Evolutionary conservation across 192 early-diverging fungal genomes (phyloP).

Genomic region (Linnemannia zychae): DNA sequence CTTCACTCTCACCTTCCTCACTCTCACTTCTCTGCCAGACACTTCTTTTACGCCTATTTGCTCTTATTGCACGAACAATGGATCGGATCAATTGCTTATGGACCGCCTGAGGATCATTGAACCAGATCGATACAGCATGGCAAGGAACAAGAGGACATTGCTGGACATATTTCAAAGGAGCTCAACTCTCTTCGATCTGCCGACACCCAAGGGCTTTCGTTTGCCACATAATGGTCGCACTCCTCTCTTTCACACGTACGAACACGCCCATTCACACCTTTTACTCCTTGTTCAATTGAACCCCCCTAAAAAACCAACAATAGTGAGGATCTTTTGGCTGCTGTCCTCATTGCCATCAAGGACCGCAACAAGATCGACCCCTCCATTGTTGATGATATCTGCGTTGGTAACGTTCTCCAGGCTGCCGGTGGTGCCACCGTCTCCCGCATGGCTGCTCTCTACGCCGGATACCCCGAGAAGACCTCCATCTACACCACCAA

Average conservation of each 20-base stretch:
- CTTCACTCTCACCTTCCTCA: background rate
- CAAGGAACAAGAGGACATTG: background rate
- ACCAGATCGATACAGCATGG: background rate
- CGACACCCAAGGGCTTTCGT: background rate
- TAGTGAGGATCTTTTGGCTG: slow-evolving; percentile 81
- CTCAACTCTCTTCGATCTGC: background rate
- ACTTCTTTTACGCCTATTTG: background rate
- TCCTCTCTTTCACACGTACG: background rate
- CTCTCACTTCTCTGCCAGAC: background rate
- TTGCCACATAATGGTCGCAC: background rate
- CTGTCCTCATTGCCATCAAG: slow-evolving; percentile 79
- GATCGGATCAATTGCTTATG: background rate
- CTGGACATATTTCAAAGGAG: background rate
- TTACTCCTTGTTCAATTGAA: background rate
- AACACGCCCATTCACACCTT: background rate
- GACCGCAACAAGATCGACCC: slow-evolving; percentile 88
- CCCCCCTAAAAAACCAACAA: no score
- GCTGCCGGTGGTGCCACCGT: slow-evolving; percentile 91
- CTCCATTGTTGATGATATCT: slow-evolving; percentile 88
- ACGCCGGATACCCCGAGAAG: slow-evolving; percentile 89
- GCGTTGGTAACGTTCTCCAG: slow-evolving; percentile 93
- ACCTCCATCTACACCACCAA: slow-evolving; percentile 89
- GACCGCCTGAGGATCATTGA: background rate
- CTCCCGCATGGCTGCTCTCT: slow-evolving; percentile 90
- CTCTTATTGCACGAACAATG: background rate